A percentile compares a stretch with the other conserved stretches of the same genome.
Conservation (phyloP, 805 yeast genomes). For the Candida tallmaniae region DNA sequence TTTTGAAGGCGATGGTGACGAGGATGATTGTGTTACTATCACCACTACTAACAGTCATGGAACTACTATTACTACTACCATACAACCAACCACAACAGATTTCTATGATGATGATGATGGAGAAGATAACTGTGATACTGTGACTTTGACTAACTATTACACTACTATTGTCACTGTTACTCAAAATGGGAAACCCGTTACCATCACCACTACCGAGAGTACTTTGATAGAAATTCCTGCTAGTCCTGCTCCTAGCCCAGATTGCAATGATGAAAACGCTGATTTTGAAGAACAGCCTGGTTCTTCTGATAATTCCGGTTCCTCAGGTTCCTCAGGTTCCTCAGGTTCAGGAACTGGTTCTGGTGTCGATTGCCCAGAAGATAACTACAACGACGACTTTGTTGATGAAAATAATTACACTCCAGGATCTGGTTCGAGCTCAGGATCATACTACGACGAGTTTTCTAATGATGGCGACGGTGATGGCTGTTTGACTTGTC, state of each 20-base stretch:
- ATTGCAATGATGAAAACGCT: constrained; percentile 14
- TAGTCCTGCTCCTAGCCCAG: constrained; percentile 1
- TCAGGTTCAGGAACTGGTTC: constrained; percentile 10
- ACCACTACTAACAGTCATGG: constrained; percentile 5
- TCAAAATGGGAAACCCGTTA: constrained; percentile 12
- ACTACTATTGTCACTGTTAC: constrained; percentile 9
- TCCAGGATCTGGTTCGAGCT: constrained; percentile 1
- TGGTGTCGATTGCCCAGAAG: constrained; percentile 8
- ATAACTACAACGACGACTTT: constrained; percentile 12
- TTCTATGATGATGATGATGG: constrained; percentile 5
- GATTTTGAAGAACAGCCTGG: constrained; percentile 11
- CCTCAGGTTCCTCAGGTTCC: constrained; percentile 9
- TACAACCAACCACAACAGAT: constrained; percentile 2
- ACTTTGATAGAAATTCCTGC: constrained; percentile 7
- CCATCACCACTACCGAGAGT: constrained; percentile 8
- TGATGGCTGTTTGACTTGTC: constrained; percentile 7
- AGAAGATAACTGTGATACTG: constrained; percentile 12
- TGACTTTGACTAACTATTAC: constrained; percentile 10
- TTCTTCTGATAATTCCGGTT: constrained; percentile 7
- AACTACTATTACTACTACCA: constrained; percentile 7
- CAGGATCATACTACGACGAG: constrained; percentile 4
- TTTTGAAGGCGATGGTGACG: constrained; percentile 15
- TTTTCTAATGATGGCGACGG: constrained; percentile 1
- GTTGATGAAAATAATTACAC: constrained; percentile 4
- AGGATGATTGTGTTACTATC: constrained; percentile 5